These are phyloP conservation scores for Colletotrichum tabaci DNA, from an alignment of 2,329 filamentous ascomycete species.

Conservation along the genomic window DNA sequence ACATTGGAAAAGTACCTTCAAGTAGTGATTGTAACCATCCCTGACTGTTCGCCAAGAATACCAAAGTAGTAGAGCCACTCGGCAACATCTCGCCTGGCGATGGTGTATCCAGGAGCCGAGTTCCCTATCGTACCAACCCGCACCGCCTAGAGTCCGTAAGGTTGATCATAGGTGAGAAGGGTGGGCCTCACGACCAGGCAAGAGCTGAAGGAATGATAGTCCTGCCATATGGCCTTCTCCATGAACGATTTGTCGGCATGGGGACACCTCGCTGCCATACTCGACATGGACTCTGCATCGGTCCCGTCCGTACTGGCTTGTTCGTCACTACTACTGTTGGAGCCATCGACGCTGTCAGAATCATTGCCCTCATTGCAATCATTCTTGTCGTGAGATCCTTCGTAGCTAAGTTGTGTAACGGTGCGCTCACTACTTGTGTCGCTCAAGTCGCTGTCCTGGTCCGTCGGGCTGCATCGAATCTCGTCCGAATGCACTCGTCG, in stretches of 20 bases:
- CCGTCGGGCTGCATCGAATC: too few species aligned
- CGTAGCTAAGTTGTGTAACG: not conserved
- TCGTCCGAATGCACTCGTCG: not conserved
- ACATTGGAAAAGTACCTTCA: not conserved
- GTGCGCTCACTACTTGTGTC: not conserved
- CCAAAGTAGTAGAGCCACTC: conserved; percentile 8
- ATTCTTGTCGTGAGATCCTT: not conserved
- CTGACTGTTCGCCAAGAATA: conserved; percentile 2
- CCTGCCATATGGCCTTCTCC: not conserved
- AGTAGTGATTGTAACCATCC: conserved; percentile 18
- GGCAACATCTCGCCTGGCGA: not conserved
- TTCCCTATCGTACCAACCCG: conserved; percentile 4
- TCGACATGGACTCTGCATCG: not conserved
- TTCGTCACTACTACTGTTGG: too few species aligned
- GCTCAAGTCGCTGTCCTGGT: not conserved
- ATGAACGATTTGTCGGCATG: conserved; percentile 1
- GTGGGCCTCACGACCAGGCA: conserved; percentile 15
- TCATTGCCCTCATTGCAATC: not conserved
- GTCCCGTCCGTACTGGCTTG: not conserved
- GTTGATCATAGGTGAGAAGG: conserved; percentile 6
- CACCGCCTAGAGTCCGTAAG: conserved; percentile 10
- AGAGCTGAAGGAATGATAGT: conserved; percentile 9
- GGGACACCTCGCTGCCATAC: not conserved
- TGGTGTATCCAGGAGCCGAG: conserved; percentile 9
- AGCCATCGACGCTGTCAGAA: too few species aligned